These are phyloP conservation scores for Gnomoniopsis smithogilvyi DNA, from an alignment of 2,329 filamentous ascomycete species.

Conservation along the genomic window DNA sequence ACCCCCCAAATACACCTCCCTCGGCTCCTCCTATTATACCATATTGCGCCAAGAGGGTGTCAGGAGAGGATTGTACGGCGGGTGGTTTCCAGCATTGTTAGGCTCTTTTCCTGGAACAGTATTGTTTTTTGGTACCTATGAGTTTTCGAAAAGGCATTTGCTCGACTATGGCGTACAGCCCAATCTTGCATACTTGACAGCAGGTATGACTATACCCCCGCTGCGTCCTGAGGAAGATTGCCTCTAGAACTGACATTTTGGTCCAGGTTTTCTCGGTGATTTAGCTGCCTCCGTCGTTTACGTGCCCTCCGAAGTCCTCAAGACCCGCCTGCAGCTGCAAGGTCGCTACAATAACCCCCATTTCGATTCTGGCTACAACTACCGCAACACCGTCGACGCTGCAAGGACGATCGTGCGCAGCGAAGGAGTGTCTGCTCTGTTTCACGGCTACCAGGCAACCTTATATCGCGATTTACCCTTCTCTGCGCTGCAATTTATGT, in stretches of 20 bases:
- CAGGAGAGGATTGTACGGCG: constrained; percentile 81
- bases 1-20: constrained; percentile 86
- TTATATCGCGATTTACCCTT: constrained; percentile 93
- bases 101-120: constrained; percentile 93
- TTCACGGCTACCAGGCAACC: constrained; percentile 96
- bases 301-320: constrained; percentile 95
- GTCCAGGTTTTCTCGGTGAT: constrained; percentile 82
- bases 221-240: neutral
- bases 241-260: neutral
- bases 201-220: constrained; percentile 50
- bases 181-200: constrained; percentile 79
- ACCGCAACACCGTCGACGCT: constrained; percentile 80
- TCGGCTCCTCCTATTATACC: constrained; percentile 86
- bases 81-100: constrained; percentile 85
- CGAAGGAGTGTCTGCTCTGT: constrained; percentile 83
- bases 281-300: constrained; percentile 89
- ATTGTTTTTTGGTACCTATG: constrained; percentile 94
- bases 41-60: constrained; percentile 93
- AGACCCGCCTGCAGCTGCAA: constrained; percentile 94
- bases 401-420: constrained; percentile 76
- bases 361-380: constrained; percentile 95
- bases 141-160: constrained; percentile 88
- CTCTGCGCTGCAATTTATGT: constrained; percentile 94
- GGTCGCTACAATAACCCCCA: constrained; percentile 93
- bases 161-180: constrained; percentile 80